Evolutionary conservation across 2,329 filamentous ascomycete species (phyloP), one percentile per base, ranked within the genome.

Genomic region (Phoma herbarum): DNA sequence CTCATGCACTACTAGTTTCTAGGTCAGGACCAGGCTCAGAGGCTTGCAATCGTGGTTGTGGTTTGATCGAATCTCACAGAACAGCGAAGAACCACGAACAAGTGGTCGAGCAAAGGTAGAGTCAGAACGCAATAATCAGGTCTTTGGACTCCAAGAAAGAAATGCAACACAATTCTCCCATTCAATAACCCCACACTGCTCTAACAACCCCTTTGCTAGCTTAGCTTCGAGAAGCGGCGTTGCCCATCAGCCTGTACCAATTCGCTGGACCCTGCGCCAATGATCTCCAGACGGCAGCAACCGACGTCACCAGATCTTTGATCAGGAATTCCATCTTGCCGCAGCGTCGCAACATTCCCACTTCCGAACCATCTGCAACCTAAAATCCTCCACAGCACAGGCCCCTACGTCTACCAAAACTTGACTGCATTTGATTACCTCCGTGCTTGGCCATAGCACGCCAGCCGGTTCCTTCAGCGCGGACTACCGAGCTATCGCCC

Each of bases 271-370:
- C 66, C 70, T 64, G 64, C 57, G 57, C 62, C 58, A 53, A 45
- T 52, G 51, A 56, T 62, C 65, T 51, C 53, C 54, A 41, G 52
- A 55, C 51, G 51, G 52, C 41, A 54, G 22, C 28, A 44, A 62
- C 64, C 60, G 70, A 73, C 70, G 72, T 74, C 71, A 75, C 71
- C 59, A 39, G 46, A 50, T 39, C 35, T 39, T 65, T 37, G 57
- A 63, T 28, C 50, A 64, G 63, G 48, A 57, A 54, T 57, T 52
- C 61, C 61, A 60, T 61, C 59, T 69, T 58, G 65, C 66, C 63
- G 64, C 62, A 59, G 53, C 63, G 49, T 57, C 57, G 61, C 52
- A 28, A 57, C 42, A 37, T 26, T 47, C 49, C 33, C 33, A 41
- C 23, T 33, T 23, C 16, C 29, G 5, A 14, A 22, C 22, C 9